Percentiles rank a stretch among this genome's conserved stretches.
Evolutionary conservation across 2,329 filamentous ascomycete species (phyloP).

Genomic region (Venturia nashicola): DNA sequence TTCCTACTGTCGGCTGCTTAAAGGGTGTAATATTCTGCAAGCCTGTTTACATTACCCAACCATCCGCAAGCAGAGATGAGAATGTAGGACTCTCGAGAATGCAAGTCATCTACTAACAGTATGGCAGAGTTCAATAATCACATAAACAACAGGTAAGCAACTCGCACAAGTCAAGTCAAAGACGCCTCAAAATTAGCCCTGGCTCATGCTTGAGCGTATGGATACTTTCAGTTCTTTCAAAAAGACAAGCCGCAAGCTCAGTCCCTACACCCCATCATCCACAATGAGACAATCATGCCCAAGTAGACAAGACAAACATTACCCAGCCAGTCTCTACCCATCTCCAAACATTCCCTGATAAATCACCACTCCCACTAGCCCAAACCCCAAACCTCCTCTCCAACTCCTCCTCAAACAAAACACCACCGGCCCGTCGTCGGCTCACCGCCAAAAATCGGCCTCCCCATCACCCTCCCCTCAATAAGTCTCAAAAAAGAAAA

Average conservation of each 20-base stretch:
- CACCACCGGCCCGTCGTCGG: not conserved
- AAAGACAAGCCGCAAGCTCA: not conserved
- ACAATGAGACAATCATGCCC: not conserved
- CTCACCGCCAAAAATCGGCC: not conserved
- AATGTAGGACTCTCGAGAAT: not conserved
- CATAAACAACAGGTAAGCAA: not conserved
- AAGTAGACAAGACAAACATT: not conserved
- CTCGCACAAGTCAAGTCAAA: not conserved
- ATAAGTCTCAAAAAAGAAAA: too few species aligned
- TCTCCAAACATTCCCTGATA: too few species aligned
- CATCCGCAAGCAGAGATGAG: not conserved
- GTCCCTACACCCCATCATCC: not conserved
- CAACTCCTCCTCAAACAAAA: not conserved
- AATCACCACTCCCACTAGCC: too few species aligned
- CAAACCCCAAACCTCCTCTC: not conserved
- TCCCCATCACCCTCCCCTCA: too few species aligned
- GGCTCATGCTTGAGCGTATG: not conserved
- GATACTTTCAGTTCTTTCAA: not conserved
- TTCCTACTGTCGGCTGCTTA: not conserved
- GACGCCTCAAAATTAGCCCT: not conserved
- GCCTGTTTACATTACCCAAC: not conserved
- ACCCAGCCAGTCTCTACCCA: not conserved
- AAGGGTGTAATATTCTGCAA: not conserved
- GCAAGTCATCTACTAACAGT: not conserved
- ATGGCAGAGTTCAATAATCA: not conserved